Base-by-base conservation (phyloP, 768 basidiomycete species). In the Russula olivacea region DNA sequence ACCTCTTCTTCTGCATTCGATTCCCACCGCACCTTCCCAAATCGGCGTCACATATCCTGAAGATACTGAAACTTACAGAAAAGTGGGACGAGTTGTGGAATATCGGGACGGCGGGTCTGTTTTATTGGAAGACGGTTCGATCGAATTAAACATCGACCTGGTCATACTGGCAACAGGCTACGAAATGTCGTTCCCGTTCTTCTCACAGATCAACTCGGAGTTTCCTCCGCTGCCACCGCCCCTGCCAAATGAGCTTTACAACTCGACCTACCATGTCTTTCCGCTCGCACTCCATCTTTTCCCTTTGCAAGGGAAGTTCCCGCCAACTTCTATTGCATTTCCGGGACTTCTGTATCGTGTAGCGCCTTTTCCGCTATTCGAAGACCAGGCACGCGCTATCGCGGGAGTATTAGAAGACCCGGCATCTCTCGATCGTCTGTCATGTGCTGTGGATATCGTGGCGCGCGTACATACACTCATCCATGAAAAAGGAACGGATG, bases 131-230 rank as follows among this genome's bases (percentile, higher is more conserved):
- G 87, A 88, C 62, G 85, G 83, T 1, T 74, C 81, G 1, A 68
- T 71, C 14, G 86, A 88, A 69, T 66, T 73, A 36, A 77, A 76
- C 6, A 76, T 92, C 60, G 83, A 87, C 66, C 74, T 81, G 65
- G 84, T 83, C 66, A 83, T 91, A 57, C 74, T 92, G 19, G 91
- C 89, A 2, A 93, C 91, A 2, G 91, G 91, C 12, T 93, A 87
- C 71, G 75, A 86, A 56, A 73, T 81, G 49, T 74, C 80, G 14
- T 83, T 85, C 66, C 86, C 87, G 0, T 91, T 91, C 74, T 74
- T 93, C 51, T 68, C 73, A 45, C 70, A 81, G 14, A 70, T 79
- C 32, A 72, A 68, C 8, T 56, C 61, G 2, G 71, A 67, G 0
- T 53, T 79, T 17, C 80, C 82, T 12, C 79, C 82, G 2, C 68